Percentiles rank a stretch among this genome's conserved stretches.
Conservation (phyloP, 495 filamentous ascomycete species). For the Penicillium silybi region DNA sequence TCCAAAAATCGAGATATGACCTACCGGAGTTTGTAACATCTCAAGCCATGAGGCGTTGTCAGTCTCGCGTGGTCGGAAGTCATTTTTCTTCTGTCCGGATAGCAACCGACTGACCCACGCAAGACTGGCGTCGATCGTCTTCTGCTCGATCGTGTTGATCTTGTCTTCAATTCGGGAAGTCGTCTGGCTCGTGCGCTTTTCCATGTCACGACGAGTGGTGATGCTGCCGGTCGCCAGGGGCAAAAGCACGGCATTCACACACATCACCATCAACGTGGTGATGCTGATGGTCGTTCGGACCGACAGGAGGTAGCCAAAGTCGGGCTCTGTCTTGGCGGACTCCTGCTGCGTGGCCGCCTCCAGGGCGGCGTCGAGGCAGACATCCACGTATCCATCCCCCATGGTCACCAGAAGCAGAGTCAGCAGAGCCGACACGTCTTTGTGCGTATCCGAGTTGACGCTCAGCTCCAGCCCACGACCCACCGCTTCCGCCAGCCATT, state of each 20-base stretch:
- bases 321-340: conserved; percentile 74
- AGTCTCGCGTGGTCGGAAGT: conserved; percentile 87
- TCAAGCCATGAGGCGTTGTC: conserved; percentile 71
- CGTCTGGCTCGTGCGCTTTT: conserved; percentile 70
- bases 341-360: conserved; percentile 75
- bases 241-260: conserved; percentile 85
- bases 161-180: conserved; percentile 82
- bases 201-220: conserved; percentile 85
- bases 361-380: conserved; percentile 80
- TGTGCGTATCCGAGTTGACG: conserved; percentile 81
- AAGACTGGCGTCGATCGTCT: conserved; percentile 76
- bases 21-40: conserved; percentile 71
- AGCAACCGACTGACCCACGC: conserved; percentile 76
- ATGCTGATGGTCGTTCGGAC: conserved; percentile 81
- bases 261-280: conserved; percentile 87
- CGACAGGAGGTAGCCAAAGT: conserved; percentile 75
- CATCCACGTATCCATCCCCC: conserved; percentile 93
- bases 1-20: conserved; percentile 9
- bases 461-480: conserved; percentile 88
- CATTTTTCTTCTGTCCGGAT: conserved; percentile 78
- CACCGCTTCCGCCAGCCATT: conserved; percentile 95
- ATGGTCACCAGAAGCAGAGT: conserved; percentile 82
- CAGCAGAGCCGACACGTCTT: conserved; percentile 84
- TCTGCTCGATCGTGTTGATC: conserved; percentile 79
- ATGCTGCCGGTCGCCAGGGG: conserved; percentile 83